These are phyloP conservation scores for Coniochaeta prunicola DNA, from an alignment of 2,329 filamentous ascomycete genomes.

Conservation along the genomic window DNA sequence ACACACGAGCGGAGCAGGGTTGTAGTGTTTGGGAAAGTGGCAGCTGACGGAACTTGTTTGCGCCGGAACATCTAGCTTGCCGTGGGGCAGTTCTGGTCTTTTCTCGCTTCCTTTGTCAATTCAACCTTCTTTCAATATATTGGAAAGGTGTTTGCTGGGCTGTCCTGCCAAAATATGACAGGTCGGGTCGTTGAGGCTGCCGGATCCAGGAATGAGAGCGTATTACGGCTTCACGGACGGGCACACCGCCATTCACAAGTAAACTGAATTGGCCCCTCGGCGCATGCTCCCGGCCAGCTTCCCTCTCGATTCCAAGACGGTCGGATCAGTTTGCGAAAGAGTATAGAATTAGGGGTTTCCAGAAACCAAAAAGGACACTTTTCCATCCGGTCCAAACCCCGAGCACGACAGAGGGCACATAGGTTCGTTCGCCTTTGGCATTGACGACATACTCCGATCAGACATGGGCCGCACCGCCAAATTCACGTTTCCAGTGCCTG, in stretches of 20 bases:
- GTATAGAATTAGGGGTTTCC: too few relatives aligned
- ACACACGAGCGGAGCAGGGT: not conserved
- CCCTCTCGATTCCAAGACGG: not conserved
- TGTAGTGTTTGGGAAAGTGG: not conserved
- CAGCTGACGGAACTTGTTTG: not conserved
- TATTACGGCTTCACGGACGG: not conserved
- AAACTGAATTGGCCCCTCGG: not conserved
- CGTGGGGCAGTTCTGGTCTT: not conserved
- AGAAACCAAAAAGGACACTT: too few relatives aligned
- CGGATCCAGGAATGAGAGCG: not conserved
- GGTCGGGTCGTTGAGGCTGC: not conserved
- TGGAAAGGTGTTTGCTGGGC: not conserved
- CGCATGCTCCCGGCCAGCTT: not conserved
- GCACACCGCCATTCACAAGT: not conserved
- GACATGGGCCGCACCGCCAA: conserved; percentile 24
- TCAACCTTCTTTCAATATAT: not conserved
- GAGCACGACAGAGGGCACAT: not conserved
- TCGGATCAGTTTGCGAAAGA: not conserved
- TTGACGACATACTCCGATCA: not conserved
- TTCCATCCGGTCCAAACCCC: too few relatives aligned
- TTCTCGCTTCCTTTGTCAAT: not conserved
- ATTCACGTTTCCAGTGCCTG: conserved; percentile 41
- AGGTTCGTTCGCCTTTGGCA: not conserved
- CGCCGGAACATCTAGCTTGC: not conserved
- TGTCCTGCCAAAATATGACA: not conserved